These are phyloP conservation scores for Alternaria ventricosa DNA, from an alignment of 2,329 filamentous ascomycete genomes.

Conservation along the genomic window DNA sequence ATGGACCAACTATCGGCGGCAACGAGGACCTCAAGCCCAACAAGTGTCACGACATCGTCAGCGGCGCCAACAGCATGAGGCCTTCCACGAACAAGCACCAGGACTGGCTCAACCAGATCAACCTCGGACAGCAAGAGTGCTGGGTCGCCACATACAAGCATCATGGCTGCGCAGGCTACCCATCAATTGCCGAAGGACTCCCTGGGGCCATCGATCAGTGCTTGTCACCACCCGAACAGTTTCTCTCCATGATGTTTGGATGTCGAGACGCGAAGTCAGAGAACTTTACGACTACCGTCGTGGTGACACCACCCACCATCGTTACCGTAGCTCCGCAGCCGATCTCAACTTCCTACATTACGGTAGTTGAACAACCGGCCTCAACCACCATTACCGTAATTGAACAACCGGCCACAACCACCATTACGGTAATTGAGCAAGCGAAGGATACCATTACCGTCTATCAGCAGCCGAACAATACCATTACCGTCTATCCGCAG, in stretches of 20 bases:
- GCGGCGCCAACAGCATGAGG: constrained; percentile 22
- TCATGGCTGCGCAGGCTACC: constrained; percentile 10
- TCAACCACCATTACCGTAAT: too few relatives aligned
- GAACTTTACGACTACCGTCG: background rate
- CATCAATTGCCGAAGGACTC: background rate
- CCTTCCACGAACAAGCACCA: constrained; percentile 14
- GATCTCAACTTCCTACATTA: too few relatives aligned
- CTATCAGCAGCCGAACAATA: too few relatives aligned
- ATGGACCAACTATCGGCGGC: constrained; percentile 14
- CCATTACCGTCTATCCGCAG: background rate
- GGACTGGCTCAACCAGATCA: constrained; percentile 16
- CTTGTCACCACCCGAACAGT: background rate
- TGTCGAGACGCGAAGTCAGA: constrained; percentile 5
- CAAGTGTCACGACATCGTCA: constrained; percentile 23
- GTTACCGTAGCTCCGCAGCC: background rate
- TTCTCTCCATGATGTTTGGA: constrained; percentile 22
- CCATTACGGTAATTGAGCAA: too few relatives aligned
- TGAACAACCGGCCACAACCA: too few relatives aligned
- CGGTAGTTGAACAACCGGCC: too few relatives aligned
- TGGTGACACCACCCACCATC: background rate
- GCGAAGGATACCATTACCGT: too few relatives aligned
- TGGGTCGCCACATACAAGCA: constrained; percentile 17
- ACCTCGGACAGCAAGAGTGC: constrained; percentile 17
- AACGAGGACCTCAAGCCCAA: constrained; percentile 27
- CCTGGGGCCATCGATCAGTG: constrained; percentile 16